These are phyloP conservation scores for Amanita rimosa DNA, from an alignment of 768 basidiomycete species.

Conservation along the genomic window DNA sequence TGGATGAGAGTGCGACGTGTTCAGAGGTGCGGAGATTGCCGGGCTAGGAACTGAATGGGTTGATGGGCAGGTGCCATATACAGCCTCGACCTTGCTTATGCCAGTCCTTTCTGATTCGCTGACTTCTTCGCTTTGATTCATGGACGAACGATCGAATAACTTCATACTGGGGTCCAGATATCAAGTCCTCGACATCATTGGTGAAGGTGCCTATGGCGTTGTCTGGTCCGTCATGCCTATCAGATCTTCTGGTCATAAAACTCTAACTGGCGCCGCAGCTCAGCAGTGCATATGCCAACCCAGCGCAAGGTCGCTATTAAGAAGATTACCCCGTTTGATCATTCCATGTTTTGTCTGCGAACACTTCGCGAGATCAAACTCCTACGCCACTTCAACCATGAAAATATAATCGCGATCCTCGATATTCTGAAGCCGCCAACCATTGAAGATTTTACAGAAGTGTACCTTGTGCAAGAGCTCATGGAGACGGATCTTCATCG, in stretches of 20 bases:
- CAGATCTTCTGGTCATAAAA: not conserved
- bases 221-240: constrained; percentile 27
- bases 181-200: constrained; percentile 61
- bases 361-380: constrained; percentile 88
- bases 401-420: constrained; percentile 87
- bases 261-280: constrained; percentile 24
- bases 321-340: constrained; percentile 91
- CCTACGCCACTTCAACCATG: constrained; percentile 69
- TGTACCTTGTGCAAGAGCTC: constrained; percentile 79
- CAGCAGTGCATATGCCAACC: constrained; percentile 75
- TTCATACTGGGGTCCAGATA: constrained; percentile 53
- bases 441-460: constrained; percentile 73
- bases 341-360: constrained; percentile 81
- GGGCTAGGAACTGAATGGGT: not conserved
- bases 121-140: not conserved
- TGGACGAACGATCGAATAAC: constrained; percentile 5
- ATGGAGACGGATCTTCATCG: constrained; percentile 90
- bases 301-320: constrained; percentile 89
- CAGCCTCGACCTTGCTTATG: not conserved
- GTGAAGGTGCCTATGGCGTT: constrained; percentile 85
- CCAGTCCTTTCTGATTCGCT: not conserved
- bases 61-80: not conserved
- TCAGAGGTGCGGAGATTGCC: constrained; percentile 7
- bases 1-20: too few species aligned
- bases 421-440: constrained; percentile 81